These are phyloP conservation scores for Dryas drummondii DNA, from an alignment of 306 rosid genomes.

Conservation along the genomic window DNA sequence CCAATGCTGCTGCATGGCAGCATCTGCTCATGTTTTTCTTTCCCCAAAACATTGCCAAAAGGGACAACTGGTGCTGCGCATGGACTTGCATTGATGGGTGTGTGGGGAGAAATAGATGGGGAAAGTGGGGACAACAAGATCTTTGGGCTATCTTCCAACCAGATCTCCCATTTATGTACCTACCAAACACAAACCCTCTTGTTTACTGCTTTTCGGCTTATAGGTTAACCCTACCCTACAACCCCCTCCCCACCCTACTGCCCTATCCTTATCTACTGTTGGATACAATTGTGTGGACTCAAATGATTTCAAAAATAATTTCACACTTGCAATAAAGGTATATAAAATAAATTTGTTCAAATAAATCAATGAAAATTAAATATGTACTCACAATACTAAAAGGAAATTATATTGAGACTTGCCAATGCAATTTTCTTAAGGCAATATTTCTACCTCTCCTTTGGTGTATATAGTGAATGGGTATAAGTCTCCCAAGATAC, in stretches of 20 bases:
- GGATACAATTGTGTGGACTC: no score
- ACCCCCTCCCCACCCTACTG: background rate
- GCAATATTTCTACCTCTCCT: no score
- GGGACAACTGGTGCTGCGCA: slow-evolving; percentile 18
- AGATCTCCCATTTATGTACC: slow-evolving; percentile 27
- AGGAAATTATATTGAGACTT: no score
- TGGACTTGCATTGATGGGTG: slow-evolving; percentile 22
- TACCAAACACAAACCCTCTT: background rate
- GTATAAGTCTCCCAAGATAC: no score
- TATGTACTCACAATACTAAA: no score
- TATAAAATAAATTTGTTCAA: no score
- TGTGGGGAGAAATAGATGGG: slow-evolving; percentile 6
- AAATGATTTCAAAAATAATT: no score
- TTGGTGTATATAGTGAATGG: no score
- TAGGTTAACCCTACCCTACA: background rate
- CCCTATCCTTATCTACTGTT: background rate
- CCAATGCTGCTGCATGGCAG: background rate
- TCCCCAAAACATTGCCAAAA: background rate
- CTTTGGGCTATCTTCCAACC: slow-evolving; percentile 36
- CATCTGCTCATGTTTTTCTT: background rate
- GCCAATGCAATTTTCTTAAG: no score
- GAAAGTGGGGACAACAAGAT: slow-evolving; percentile 50
- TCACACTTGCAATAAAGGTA: no score
- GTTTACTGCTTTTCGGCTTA: slow-evolving; percentile 5
- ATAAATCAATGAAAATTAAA: no score